A percentile compares a stretch with the other conserved stretches of the same genome.
Conservation (phyloP, 306 rosid species). For the Sesbania bispinosa region DNA sequence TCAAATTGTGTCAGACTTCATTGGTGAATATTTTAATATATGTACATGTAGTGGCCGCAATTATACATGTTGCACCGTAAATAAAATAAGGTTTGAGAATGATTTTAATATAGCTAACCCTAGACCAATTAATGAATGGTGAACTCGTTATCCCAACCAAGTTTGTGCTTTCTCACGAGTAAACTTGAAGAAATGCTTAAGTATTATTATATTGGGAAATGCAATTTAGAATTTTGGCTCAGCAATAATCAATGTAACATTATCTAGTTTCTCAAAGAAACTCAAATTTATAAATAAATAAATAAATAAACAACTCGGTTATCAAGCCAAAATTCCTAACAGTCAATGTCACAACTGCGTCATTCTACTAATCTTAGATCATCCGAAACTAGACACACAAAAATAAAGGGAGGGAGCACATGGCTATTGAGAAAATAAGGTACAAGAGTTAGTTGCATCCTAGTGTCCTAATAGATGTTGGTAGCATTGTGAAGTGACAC, state of each 20-base stretch:
- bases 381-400: not conserved
- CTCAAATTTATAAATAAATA: not conserved
- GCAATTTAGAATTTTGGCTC: not conserved
- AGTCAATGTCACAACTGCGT: not conserved
- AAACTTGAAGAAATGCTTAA: no score
- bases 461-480: conserved; percentile 20
- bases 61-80: not conserved
- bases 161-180: not conserved
- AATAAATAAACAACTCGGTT: not conserved
- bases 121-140: not conserved
- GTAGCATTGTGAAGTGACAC: conserved; percentile 22
- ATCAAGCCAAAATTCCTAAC: not conserved
- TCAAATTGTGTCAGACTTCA: no score
- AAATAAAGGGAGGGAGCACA: conserved; percentile 24
- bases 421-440: conserved; percentile 24
- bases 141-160: conserved; percentile 11
- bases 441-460: conserved; percentile 20
- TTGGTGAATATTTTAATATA: no score
- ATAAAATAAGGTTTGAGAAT: not conserved
- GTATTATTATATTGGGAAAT: no score
- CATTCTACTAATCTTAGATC: not conserved
- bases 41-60: conserved; percentile 24
- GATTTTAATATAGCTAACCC: conserved; percentile 20
- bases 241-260: not conserved
- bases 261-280: not conserved